Evolutionary conservation across 352 stramenopile species (phyloP), one percentile per base, ranked within the genome.

Genomic region (Plasmopara muralis): DNA sequence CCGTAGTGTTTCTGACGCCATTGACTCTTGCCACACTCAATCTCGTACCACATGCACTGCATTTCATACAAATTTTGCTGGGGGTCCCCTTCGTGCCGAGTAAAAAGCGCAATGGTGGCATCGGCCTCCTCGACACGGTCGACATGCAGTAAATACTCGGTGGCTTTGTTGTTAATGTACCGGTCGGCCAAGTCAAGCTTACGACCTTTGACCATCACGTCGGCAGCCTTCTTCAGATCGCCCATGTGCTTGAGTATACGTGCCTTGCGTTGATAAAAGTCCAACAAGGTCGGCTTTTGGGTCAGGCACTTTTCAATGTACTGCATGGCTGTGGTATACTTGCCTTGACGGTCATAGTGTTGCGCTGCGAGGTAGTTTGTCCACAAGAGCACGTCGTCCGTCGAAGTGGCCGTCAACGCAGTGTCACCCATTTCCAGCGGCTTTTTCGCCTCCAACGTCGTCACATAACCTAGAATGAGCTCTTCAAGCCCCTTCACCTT

Each of bases 81-180:
- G 25, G 93, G 85, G 63, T 98, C 95, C n/a, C 93, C 95, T 61
- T 97, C 91, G 61, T 98, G 92, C 31, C 87, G 85, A 13, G 96
- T 98, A 60, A 99, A 99, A 28, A 99, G 73, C 18, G 93, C 90
- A 48, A 98, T 98, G 16, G 87, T 95, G 30, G 89, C 81, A 49
- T 97, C 79, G 14, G 94, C 96, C 45, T 98, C 82, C 0, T 95
- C 74, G 20, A 98, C 84, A 45, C 87, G 84, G 54, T 96, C 90
- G 0, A 92, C 90, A 37, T 96, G 87, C 13, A 99, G 71, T 50
- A 98, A 70, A 62, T 98, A 98, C 73, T 99, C 97, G 2, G 95
- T 98, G 10, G 93, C 84, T 72, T 98, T 98, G 74, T 98, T 99
- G 66, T 99, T 99, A 63, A 99, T 98, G 72, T 98, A 99, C 33